Conservation (phyloP, 352 stramenopile species). For the Phytophthora megakarya region DNA sequence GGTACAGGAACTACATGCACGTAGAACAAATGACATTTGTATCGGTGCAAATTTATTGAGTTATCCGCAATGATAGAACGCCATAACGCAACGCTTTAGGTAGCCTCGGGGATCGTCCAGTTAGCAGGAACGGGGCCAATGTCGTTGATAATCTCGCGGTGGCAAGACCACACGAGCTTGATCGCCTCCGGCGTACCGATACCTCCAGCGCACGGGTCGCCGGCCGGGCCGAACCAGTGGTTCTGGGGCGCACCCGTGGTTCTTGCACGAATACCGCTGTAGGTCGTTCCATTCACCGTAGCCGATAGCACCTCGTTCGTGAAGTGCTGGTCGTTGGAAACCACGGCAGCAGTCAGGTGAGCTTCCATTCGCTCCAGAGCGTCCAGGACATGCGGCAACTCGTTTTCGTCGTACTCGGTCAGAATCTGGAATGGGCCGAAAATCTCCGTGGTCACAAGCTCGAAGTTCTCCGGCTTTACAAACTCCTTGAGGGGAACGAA, state of each 20-base stretch:
- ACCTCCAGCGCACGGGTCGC: conserved; percentile 95
- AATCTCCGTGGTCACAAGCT: conserved; percentile 95
- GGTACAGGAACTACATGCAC: background rate
- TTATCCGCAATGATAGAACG: conserved; percentile 11
- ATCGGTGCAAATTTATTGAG: conserved; percentile 27
- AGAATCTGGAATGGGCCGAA: conserved; percentile 99
- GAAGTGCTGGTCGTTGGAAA: conserved; percentile 97
- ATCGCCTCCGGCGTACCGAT: conserved; percentile 99
- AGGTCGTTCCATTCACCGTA: conserved; percentile 99
- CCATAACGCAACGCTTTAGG: conserved; percentile 50
- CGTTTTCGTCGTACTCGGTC: conserved; percentile 93
- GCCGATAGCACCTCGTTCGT: conserved; percentile 93
- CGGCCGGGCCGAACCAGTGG: conserved; percentile 97
- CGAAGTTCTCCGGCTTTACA: conserved; percentile 95
- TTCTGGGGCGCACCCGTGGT: conserved; percentile 96
- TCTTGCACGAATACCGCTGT: conserved; percentile 94
- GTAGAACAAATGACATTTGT: background rate
- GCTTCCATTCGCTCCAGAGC: conserved; percentile 96
- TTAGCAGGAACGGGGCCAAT: conserved; percentile 66
- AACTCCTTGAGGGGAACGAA: conserved; percentile 97
- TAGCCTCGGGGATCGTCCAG: conserved; percentile 85
- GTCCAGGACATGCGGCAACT: conserved; percentile 91
- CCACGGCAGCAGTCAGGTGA: conserved; percentile 97
- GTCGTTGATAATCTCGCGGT: conserved; percentile 98
- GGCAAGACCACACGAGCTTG: conserved; percentile 98